These are phyloP conservation scores for Penicillium sp. DNA, from an alignment of 2,329 filamentous ascomycete genomes.

Conservation along the genomic window DNA sequence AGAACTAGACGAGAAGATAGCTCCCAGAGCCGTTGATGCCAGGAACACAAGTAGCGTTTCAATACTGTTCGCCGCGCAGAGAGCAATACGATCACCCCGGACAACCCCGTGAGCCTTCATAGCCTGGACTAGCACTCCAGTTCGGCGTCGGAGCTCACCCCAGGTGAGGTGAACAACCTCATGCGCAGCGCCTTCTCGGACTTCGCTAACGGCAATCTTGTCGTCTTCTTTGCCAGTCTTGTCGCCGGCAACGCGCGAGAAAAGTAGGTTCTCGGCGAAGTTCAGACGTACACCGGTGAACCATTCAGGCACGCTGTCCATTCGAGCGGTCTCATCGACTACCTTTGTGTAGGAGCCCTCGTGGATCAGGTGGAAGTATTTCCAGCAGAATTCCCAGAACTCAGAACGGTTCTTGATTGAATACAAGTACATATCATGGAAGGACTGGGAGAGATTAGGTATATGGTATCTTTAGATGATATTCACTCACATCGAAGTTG, in stretches of 20 bases:
- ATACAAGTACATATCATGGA: slow-evolving; percentile 67
- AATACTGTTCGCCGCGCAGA: slow-evolving; percentile 72
- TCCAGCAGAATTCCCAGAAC: slow-evolving; percentile 67
- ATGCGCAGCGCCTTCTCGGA: slow-evolving; percentile 41
- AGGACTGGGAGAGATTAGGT: slow-evolving; percentile 36
- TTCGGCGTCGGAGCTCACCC: slow-evolving; percentile 60
- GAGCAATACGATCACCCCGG: slow-evolving; percentile 71
- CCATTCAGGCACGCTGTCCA: slow-evolving; percentile 72
- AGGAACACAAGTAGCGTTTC: slow-evolving; percentile 71
- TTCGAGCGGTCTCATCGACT: slow-evolving; percentile 67
- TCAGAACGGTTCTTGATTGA: slow-evolving; percentile 60
- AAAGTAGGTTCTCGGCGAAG: slow-evolving; percentile 78
- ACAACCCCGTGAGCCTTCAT: slow-evolving; percentile 64
- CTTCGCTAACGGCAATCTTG: slow-evolving; percentile 69
- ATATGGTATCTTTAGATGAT: too few relatives aligned
- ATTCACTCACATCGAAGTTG: slow-evolving; percentile 15
- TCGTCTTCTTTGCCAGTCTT: slow-evolving; percentile 66
- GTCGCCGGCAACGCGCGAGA: slow-evolving; percentile 45
- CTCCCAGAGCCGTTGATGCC: slow-evolving; percentile 68
- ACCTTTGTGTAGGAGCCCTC: slow-evolving; percentile 58
- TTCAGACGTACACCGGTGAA: slow-evolving; percentile 73
- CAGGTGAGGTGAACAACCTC: slow-evolving; percentile 59
- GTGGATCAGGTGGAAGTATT: slow-evolving; percentile 60
- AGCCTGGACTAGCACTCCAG: slow-evolving; percentile 62
- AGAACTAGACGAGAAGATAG: slow-evolving; percentile 70